A percentile compares a stretch with the other conserved stretches of the same genome.
Evolutionary conservation across 225 moss, liverwort and hornwort species (phyloP).

Genomic region (Polytrichum commune): DNA sequence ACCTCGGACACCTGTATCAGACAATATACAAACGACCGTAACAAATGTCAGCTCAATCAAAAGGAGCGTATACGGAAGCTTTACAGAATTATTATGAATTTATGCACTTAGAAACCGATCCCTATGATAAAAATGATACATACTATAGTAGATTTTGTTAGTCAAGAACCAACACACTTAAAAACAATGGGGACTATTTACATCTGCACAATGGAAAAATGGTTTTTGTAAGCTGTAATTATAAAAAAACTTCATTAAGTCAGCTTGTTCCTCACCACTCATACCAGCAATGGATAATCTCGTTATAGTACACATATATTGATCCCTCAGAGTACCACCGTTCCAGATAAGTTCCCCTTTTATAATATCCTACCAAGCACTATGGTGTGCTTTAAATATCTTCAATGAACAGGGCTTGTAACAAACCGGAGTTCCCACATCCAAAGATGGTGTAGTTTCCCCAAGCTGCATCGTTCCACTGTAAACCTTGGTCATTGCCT

Average conservation of each 20-base stretch:
- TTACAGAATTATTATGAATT: not conserved
- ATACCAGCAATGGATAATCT: too few species aligned
- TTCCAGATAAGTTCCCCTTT: too few species aligned
- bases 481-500: conserved; percentile 94
- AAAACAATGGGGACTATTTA: not conserved
- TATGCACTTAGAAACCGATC: too few species aligned
- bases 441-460: conserved; percentile 83
- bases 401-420: not conserved
- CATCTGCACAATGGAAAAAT: not conserved
- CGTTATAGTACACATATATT: too few species aligned
- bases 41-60: not conserved
- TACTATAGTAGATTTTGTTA: not conserved
- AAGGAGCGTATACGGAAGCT: not conserved
- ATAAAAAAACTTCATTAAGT: too few species aligned
- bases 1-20: conserved; percentile 62
- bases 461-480: conserved; percentile 87
- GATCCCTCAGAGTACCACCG: too few species aligned
- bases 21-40: not conserved
- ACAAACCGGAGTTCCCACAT: conserved; percentile 81
- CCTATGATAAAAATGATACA: too few species aligned
- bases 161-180: not conserved
- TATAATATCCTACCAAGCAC: not conserved
- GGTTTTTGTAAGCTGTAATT: too few species aligned
- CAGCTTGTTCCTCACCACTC: too few species aligned
- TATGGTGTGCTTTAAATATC: not conserved